Percentiles rank a stretch among this genome's conserved stretches.
Conservation (phyloP, 2,329 filamentous ascomycete genomes). For the Plenodomus lindquistii region DNA sequence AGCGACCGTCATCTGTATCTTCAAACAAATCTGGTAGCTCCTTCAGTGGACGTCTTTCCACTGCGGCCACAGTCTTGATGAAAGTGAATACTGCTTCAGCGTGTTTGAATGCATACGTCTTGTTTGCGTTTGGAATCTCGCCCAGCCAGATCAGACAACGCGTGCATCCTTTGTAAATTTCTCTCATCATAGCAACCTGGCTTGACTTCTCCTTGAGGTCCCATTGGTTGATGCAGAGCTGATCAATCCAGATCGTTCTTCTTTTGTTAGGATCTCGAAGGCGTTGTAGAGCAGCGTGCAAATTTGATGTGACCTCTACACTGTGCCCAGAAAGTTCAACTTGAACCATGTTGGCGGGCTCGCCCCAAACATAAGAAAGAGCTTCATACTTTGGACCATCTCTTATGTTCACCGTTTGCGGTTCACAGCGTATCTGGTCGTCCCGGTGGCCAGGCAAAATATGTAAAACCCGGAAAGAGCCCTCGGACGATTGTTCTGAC, state of each 20-base stretch:
- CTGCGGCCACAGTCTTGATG: slow-evolving; percentile 7
- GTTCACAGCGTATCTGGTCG: slow-evolving; percentile 6
- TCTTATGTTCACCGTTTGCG: slow-evolving; percentile 7
- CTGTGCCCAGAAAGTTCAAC: slow-evolving; percentile 10
- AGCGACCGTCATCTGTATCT: background rate
- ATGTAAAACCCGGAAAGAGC: no score
- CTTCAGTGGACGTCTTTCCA: background rate
- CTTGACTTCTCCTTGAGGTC: slow-evolving; percentile 22
- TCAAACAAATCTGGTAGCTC: slow-evolving; percentile 10
- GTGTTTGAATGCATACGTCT: slow-evolving; percentile 1
- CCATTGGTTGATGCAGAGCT: slow-evolving; percentile 36
- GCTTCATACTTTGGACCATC: slow-evolving; percentile 13
- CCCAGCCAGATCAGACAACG: slow-evolving; percentile 31
- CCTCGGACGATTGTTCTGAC: no score
- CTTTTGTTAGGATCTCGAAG: slow-evolving; percentile 11
- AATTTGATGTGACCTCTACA: slow-evolving; percentile 17
- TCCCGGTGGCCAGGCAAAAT: slow-evolving; percentile 6
- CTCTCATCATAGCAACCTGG: slow-evolving; percentile 32
- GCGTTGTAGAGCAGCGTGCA: slow-evolving; percentile 16
- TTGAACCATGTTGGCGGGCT: slow-evolving; percentile 1
- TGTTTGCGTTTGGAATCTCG: slow-evolving; percentile 10
- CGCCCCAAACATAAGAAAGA: slow-evolving; percentile 28
- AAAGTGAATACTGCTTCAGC: slow-evolving; percentile 18
- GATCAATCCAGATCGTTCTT: slow-evolving; percentile 29
- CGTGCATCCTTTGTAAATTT: slow-evolving; percentile 26